Conservation (phyloP, 495 filamentous ascomycete genomes). For the Trichocladium antarcticum region DNA sequence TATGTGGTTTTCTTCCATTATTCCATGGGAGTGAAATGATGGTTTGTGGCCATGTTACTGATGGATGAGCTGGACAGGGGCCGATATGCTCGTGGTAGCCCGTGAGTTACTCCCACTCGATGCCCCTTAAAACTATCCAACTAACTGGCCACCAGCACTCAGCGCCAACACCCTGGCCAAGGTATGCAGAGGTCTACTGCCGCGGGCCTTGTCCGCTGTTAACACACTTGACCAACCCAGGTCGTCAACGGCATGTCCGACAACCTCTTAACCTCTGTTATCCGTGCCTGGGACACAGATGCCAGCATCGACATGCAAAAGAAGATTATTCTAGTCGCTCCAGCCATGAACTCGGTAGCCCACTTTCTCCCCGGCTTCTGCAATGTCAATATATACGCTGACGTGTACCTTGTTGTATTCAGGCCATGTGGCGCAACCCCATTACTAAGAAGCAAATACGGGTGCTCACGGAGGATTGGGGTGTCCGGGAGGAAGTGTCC, state of each 20-base stretch:
- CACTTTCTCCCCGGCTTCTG: not conserved
- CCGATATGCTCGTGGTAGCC: slow-evolving; percentile 67
- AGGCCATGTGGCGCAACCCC: slow-evolving; percentile 78
- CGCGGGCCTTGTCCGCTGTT: not conserved
- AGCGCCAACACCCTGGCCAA: slow-evolving; percentile 73
- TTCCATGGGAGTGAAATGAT: no score
- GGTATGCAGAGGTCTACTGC: slow-evolving; percentile 11
- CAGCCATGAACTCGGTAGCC: slow-evolving; percentile 29
- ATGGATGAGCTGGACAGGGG: slow-evolving; percentile 32
- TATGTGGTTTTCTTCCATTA: not conserved
- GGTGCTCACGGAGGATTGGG: slow-evolving; percentile 66
- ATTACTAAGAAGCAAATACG: slow-evolving; percentile 59
- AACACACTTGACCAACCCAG: not conserved
- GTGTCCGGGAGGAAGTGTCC: slow-evolving; percentile 36
- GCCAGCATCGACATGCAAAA: slow-evolving; percentile 44
- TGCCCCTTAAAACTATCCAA: not conserved
- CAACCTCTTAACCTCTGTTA: slow-evolving; percentile 47
- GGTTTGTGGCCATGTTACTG: slow-evolving; percentile 5
- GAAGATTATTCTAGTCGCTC: slow-evolving; percentile 51
- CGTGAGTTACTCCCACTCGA: slow-evolving; percentile 33
- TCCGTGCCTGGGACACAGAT: slow-evolving; percentile 83
- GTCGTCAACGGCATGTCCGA: slow-evolving; percentile 25
- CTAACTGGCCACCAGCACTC: slow-evolving; percentile 10
- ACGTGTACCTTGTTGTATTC: not conserved
- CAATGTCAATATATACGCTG: not conserved